A percentile compares a stretch with the other conserved stretches of the same genome.
phyloP scores from a whole-genome alignment of 2,329 filamentous ascomycete species.

The Fusarium circinatum region DNA sequence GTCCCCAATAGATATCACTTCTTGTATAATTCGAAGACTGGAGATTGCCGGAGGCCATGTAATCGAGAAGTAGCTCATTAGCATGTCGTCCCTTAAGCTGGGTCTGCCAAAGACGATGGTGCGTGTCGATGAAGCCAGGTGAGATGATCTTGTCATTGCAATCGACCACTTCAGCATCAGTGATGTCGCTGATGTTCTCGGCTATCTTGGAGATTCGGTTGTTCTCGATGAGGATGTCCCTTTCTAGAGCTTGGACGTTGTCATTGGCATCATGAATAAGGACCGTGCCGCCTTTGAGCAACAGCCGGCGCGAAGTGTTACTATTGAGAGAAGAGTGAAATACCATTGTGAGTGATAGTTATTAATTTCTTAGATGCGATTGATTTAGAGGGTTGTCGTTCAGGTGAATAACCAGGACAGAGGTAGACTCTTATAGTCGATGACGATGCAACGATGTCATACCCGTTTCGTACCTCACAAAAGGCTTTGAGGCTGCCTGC shows the following conservation, averaged over 20 bases:
- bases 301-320: neutral
- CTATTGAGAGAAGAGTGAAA: neutral
- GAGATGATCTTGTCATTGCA: conserved; percentile 3
- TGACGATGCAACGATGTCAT: neutral
- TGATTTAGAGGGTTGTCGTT: neutral
- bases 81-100: conserved; percentile 17
- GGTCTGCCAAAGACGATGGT: conserved; percentile 21
- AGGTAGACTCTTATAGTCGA: neutral
- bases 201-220: conserved; percentile 9
- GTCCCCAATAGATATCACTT: conserved; percentile 22
- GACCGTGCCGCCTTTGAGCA: conserved; percentile 19
- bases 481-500: neutral
- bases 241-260: neutral
- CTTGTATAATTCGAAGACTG: neutral
- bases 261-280: conserved; percentile 17
- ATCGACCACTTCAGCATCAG: neutral
- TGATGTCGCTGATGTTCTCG: neutral
- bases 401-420: neutral
- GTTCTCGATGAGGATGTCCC: conserved; percentile 13
- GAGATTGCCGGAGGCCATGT: conserved; percentile 3
- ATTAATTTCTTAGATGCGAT: fast-evolving
- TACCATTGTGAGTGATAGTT: neutral
- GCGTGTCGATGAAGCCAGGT: conserved; percentile 11
- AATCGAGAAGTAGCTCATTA: conserved; percentile 1
- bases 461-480: neutral